Evolutionary conservation across 1,139 yeast species (phyloP).

Genomic region (Geotrichum fermentans): DNA sequence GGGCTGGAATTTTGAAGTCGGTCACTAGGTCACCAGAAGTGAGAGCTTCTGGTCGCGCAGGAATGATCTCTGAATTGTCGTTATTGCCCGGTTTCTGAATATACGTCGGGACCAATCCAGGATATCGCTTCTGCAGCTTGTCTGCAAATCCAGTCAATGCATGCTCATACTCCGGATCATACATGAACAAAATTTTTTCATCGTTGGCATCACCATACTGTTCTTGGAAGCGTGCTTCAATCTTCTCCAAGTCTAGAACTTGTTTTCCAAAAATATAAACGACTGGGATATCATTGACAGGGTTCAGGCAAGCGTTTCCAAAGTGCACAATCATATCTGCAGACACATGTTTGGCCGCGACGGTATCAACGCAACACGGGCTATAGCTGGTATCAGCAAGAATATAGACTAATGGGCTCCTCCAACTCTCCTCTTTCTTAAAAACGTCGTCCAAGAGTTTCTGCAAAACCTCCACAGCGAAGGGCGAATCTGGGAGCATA

Average conservation of each 20-base stretch:
- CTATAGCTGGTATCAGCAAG: conserved; percentile 95
- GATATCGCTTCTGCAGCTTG: conserved; percentile 17
- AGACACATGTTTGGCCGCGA: conserved; percentile 87
- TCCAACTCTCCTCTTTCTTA: not conserved
- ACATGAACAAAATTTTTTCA: conserved; percentile 28
- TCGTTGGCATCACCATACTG: conserved; percentile 9
- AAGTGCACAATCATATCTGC: conserved; percentile 87
- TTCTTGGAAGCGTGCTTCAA: conserved; percentile 27
- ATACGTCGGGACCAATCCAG: conserved; percentile 21
- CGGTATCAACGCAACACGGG: conserved; percentile 93
- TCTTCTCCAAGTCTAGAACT: conserved; percentile 22
- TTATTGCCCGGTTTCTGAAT: conserved; percentile 7
- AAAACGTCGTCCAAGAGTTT: conserved; percentile 24
- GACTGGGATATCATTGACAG: conserved; percentile 61
- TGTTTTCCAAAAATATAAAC: conserved; percentile 66
- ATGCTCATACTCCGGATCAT: conserved; percentile 34
- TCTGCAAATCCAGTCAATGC: conserved; percentile 24
- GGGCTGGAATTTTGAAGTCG: conserved; percentile 6
- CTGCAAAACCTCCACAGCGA: conserved; percentile 53
- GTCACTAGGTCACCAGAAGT: not conserved
- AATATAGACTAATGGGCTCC: conserved; percentile 29
- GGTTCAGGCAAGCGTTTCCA: conserved; percentile 90
- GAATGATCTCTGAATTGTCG: conserved; percentile 14
- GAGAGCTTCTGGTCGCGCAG: not conserved
- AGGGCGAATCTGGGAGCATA: conserved; percentile 71